phyloP scores from a whole-genome alignment of 2,329 filamentous ascomycete species.

The Pseudogymnoascus sp. region DNA sequence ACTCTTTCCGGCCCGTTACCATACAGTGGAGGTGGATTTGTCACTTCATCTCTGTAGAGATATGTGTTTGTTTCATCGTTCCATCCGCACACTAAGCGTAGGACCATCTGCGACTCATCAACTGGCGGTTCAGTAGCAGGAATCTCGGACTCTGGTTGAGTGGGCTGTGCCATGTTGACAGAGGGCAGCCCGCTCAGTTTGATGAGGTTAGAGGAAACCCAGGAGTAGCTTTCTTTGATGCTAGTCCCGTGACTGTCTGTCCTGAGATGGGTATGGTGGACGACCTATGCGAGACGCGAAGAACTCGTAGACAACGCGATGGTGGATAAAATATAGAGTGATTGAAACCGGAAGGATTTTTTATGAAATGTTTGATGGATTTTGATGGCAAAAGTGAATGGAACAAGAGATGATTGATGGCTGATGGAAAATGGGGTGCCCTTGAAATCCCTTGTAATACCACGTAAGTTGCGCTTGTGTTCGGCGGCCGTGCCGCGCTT shows the following conservation, averaged over 20 bases:
- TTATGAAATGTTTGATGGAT: background rate
- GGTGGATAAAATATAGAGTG: background rate
- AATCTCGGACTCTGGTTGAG: background rate
- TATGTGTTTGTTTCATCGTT: background rate
- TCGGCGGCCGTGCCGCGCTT: conserved; percentile 1
- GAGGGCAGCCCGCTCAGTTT: background rate
- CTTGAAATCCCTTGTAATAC: background rate
- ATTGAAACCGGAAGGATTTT: background rate
- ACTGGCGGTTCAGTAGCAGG: background rate
- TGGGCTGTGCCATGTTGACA: conserved; percentile 3
- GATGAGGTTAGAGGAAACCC: background rate
- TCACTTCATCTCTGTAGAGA: conserved; percentile 2
- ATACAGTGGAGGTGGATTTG: background rate
- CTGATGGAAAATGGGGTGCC: background rate
- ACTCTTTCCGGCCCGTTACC: background rate
- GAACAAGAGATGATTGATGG: background rate
- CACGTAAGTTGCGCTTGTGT: conserved; percentile 7
- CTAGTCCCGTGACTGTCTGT: background rate
- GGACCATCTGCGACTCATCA: background rate
- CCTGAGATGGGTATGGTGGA: background rate
- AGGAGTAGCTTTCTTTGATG: conserved; percentile 1
- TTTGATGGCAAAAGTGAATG: background rate
- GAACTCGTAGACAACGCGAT: background rate
- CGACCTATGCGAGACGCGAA: background rate
- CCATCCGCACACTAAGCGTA: background rate